Evolutionary conservation across 176 grass and related monocot species (phyloP), one percentile per base, ranked within the genome.

Genomic region (Panicum miliaceum): DNA sequence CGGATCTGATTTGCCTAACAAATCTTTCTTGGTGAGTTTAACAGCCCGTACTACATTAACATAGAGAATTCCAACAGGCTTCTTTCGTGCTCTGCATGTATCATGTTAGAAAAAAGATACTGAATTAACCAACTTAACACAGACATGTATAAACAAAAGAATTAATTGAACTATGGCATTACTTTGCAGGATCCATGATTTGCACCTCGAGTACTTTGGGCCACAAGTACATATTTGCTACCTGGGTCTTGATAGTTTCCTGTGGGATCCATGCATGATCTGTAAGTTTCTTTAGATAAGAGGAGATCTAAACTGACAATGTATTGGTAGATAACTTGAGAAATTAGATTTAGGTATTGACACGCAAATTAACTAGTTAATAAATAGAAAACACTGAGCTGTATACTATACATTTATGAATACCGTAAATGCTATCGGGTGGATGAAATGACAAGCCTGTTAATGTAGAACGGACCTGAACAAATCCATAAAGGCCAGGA

Each of bases 141-240:
- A 25, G 37, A 60, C 37, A 62, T 26, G 50, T 19, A 41, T 41
- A 51, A 50, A 53, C n/a, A 68, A 50, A 64, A 69, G 41, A 54
- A 69, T 32, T 61, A 52, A 77, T 47, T n/a, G 71, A 41, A 54
- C 10, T 75, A 78, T 77, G 68, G 52, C 57, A 71, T 86, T 89
- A 96, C 94, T 91, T 87, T 22, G 86, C 16, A 59, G 86, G 90
- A 64, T 96, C 94, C 94, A 96, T 91, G 63, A 96, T 93, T 84
- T 75, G 86, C 60, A 96, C 90, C 86, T 85, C 84, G 37, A 96
- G 89, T 79, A 92, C 86, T 88, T 93, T 96, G 48, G 94, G 94
- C 94, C 94, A 96, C 59, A 96, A 85, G 66, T 96, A 96, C 94
- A 96, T 96, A 62, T 82, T 90, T 82, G 90, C 94, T 65, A 96